Conservation (phyloP, 257 asterid species). For the Haberlea rhodopensis region DNA sequence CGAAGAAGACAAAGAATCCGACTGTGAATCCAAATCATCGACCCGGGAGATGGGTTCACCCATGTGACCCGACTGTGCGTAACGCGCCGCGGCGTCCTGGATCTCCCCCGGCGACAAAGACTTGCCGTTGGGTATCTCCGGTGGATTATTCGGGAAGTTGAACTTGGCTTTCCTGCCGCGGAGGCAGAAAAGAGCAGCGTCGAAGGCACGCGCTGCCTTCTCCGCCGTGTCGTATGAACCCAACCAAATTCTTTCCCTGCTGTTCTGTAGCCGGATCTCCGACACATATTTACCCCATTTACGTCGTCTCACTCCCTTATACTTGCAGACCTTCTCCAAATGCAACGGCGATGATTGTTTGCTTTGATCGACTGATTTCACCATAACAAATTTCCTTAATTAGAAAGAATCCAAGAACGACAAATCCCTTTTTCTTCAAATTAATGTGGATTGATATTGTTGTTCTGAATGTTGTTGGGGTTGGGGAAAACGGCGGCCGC, state of each 20-base stretch:
- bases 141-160: conserved; percentile 26
- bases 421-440: not conserved
- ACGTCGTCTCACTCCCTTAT: conserved; percentile 28
- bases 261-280: conserved; percentile 26
- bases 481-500: not conserved
- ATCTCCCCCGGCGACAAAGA: conserved; percentile 21
- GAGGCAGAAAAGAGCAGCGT: conserved; percentile 28
- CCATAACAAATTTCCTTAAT: not conserved
- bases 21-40: not conserved
- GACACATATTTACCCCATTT: conserved; percentile 34
- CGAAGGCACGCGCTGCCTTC: conserved; percentile 32
- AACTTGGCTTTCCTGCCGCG: conserved; percentile 28
- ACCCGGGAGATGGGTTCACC: not conserved
- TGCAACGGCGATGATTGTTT: not conserved
- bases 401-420: too few species aligned
- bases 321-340: conserved; percentile 7
- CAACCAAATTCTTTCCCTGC: conserved; percentile 30
- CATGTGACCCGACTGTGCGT: not conserved
- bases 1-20: conserved; percentile 15
- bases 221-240: conserved; percentile 27
- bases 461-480: not conserved
- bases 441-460: not conserved
- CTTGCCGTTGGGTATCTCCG: conserved; percentile 12
- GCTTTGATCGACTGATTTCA: not conserved
- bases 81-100: conserved; percentile 25